These are phyloP conservation scores for Proteromonas lacertae DNA, from an alignment of 352 stramenopile genomes.

Conservation along the genomic window DNA sequence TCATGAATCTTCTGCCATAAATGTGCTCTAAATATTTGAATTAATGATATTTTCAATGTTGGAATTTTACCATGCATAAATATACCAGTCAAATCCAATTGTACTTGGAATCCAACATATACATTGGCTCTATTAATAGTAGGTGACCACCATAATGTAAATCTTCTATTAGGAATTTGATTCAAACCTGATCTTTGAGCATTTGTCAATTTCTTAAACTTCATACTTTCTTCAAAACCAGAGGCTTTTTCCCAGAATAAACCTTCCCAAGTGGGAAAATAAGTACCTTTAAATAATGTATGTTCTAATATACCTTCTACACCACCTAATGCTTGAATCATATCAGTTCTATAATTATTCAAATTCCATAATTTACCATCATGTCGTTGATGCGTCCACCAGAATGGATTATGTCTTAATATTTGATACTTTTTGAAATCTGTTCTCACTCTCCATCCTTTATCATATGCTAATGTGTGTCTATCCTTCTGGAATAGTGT, in stretches of 20 bases:
- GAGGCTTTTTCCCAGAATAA: conserved; percentile 99
- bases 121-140: conserved; percentile 99
- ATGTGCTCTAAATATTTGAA: conserved; percentile 84
- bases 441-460: conserved; percentile 88
- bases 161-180: conserved; percentile 98
- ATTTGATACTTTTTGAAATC: conserved; percentile 97
- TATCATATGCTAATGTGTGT: conserved; percentile 96
- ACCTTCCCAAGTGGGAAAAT: conserved; percentile 98
- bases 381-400: conserved; percentile 90
- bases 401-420: conserved; percentile 85
- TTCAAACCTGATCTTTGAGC: conserved; percentile 94
- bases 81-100: conserved; percentile 97
- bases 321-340: conserved; percentile 95
- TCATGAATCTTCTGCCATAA: conserved; percentile 99
- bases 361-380: conserved; percentile 99
- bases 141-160: conserved; percentile 98
- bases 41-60: conserved; percentile 93
- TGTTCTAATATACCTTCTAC: conserved; percentile 98
- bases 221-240: conserved; percentile 63
- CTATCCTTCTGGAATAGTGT: conserved; percentile 80
- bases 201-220: conserved; percentile 99
- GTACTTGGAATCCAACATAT: conserved; percentile 94
- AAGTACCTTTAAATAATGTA: conserved; percentile 98
- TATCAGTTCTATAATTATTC: conserved; percentile 98
- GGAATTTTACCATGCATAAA: conserved; percentile 99